Evolutionary conservation across 805 yeast genomes (phyloP), one percentile per base, ranked within the genome.

Genomic region (Cyberlindnera euphorbiae): DNA sequence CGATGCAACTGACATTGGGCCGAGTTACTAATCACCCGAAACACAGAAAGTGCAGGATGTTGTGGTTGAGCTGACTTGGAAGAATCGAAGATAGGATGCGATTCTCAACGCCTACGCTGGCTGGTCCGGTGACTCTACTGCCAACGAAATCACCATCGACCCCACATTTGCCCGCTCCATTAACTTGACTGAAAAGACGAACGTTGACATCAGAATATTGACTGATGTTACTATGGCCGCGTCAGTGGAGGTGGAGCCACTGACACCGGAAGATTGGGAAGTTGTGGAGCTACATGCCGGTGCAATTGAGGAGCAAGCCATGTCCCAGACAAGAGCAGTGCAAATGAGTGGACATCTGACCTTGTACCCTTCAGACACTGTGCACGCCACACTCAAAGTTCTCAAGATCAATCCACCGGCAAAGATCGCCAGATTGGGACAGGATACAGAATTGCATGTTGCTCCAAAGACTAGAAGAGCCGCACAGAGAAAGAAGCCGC

Each of bases 211-310:
- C 26, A 65, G 61, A 25, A 53, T 81, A 35, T 69, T 72, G 37
- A 63, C 75, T 11, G 64, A 73, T 26, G 56, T 66, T 1, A 74
- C 71, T n/a, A 67, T 60, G 27, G 76, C 87, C 1, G 63, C 67
- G 6, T 74, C 77, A 4, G 78, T 89, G 3, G 78, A 75, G 50
- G 68, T 90, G 29, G 96, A 85, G 50, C 97, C 97, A 0, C 60
- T 73, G 14, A 69, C 85, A 0, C 58, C 79, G 2, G 70, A 81
- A 5, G 98, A 90, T 54, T 90, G 97, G 97, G 97, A 89, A 46
- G 63, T 85, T 18, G 83, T 88, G 3, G 96, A 89, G 53, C 59
- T 82, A 3, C 84, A 90, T 57, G 90, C 95, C 2, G 77, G 72
- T 19, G 73, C 69, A 28, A 70, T 90, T 17, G 97, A 90, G 53